A percentile compares a stretch with the other conserved stretches of the same genome.
phyloP scores from a whole-genome alignment of 1,139 yeast species.

The Protomyces lactucae-debilis region DNA sequence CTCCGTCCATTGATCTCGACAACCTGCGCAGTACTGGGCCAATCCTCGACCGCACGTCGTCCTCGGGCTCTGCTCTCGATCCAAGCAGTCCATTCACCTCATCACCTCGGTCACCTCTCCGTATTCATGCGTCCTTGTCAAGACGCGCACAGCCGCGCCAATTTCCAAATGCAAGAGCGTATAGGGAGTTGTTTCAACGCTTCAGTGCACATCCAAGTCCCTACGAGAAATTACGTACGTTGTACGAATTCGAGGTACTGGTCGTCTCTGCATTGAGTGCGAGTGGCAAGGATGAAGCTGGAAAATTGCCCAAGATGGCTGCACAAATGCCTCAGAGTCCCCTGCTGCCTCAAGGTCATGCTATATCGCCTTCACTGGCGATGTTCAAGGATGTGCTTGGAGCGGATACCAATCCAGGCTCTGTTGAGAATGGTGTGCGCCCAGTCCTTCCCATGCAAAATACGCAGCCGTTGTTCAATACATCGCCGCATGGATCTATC shows the following conservation, averaged over 20 bases:
- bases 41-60: neutral
- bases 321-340: slow-evolving; percentile 2
- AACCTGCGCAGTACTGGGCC: neutral
- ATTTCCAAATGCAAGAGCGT: slow-evolving; percentile 14
- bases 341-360: neutral
- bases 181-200: slow-evolving; percentile 8
- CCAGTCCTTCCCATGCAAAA: neutral
- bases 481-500: neutral
- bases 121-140: neutral
- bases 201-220: slow-evolving; percentile 16
- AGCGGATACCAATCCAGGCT: neutral
- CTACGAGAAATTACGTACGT: slow-evolving; percentile 15
- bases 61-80: slow-evolving; percentile 7
- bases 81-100: neutral
- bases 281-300: neutral
- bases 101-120: neutral
- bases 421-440: neutral
- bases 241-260: slow-evolving; percentile 13
- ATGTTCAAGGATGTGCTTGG: neutral
- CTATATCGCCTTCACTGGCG: neutral
- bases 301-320: neutral
- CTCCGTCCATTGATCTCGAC: slow-evolving; percentile 16
- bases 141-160: slow-evolving; percentile 3
- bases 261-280: slow-evolving; percentile 3
- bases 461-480: neutral